Evolutionary conservation across 768 basidiomycete species (phyloP).

Genomic region (Stropharia rugosoannulata): DNA sequence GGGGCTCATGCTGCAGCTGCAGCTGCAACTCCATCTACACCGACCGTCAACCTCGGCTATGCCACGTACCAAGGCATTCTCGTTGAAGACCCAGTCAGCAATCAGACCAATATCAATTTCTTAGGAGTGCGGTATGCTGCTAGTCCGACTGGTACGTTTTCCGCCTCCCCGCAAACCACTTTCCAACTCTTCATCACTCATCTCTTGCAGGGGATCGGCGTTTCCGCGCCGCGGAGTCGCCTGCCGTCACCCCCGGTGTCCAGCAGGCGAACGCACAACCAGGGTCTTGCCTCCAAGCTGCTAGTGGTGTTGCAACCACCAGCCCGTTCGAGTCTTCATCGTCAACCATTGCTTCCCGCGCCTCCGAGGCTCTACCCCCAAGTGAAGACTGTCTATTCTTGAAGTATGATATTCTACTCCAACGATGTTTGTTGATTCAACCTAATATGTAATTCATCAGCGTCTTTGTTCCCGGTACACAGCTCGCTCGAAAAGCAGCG

Average conservation of each 20-base stretch:
- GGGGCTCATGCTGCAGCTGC: neutral
- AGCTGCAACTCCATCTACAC: neutral
- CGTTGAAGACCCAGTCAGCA: conserved; percentile 19
- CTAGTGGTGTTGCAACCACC: conserved; percentile 26
- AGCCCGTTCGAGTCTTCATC: conserved; percentile 26
- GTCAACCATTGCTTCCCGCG: neutral
- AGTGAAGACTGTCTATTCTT: conserved; percentile 44
- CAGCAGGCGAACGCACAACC: conserved; percentile 33
- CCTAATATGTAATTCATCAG: conserved; percentile 23
- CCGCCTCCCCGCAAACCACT: neutral
- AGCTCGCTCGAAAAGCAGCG: conserved; percentile 17
- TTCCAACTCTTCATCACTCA: neutral
- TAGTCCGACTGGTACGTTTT: conserved; percentile 39
- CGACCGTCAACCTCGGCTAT: conserved; percentile 45
- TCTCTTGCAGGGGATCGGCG: conserved; percentile 28
- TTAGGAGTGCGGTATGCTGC: conserved; percentile 53
- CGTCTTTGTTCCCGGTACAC: conserved; percentile 34
- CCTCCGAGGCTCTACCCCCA: neutral
- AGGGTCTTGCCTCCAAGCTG: conserved; percentile 29
- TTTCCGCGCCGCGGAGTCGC: conserved; percentile 33
- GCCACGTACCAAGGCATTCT: conserved; percentile 39
- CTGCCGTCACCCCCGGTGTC: conserved; percentile 26
- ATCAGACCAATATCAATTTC: conserved; percentile 34
- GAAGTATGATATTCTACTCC: conserved; percentile 24
- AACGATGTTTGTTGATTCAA: neutral